phyloP scores from a whole-genome alignment of 768 basidiomycete species.

The Suillus subalutaceus region DNA sequence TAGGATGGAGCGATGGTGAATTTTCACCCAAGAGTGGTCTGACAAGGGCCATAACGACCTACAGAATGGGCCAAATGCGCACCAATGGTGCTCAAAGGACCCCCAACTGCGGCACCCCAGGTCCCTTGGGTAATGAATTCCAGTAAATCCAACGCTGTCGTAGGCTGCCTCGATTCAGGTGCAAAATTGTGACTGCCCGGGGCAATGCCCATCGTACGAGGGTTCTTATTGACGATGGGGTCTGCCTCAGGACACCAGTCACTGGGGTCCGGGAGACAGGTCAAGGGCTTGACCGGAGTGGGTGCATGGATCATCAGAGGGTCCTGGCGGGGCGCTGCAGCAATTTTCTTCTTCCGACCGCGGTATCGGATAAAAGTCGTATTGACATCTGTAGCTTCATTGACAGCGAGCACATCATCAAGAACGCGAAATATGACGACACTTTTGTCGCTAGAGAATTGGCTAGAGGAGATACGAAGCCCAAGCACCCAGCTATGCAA shows the following conservation, averaged over 20 bases:
- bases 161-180: constrained; percentile 10
- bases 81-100: constrained; percentile 28
- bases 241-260: constrained; percentile 36
- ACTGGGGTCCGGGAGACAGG: constrained; percentile 16
- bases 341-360: background rate
- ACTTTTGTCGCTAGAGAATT: background rate
- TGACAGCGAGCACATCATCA: constrained; percentile 2
- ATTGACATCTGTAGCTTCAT: background rate
- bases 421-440: background rate
- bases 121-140: constrained; percentile 26
- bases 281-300: constrained; percentile 15
- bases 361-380: constrained; percentile 1
- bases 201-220: constrained; percentile 30
- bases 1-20: background rate
- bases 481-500: constrained; percentile 18
- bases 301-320: constrained; percentile 18
- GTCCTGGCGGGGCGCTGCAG: background rate
- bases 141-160: constrained; percentile 30
- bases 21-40: constrained; percentile 22
- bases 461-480: constrained; percentile 1
- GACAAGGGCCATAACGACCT: constrained; percentile 20
- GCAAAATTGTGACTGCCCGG: constrained; percentile 24
- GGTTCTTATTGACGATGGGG: constrained; percentile 33
- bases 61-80: constrained; percentile 25
- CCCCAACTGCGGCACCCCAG: constrained; percentile 26